Conservation (phyloP, 2,329 filamentous ascomycete species). For the Microsporum canis region DNA sequence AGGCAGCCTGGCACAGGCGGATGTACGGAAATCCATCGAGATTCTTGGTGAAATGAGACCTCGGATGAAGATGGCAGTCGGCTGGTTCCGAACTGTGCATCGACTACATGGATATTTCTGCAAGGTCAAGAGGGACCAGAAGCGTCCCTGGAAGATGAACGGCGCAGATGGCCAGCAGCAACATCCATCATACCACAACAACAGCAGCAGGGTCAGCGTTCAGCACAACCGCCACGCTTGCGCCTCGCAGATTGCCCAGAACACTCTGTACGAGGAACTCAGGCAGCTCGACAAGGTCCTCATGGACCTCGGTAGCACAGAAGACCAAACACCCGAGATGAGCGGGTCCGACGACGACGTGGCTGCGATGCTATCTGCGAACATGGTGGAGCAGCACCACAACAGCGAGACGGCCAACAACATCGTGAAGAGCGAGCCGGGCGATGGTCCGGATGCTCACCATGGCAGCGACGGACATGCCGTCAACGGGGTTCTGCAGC, state of each 20-base stretch:
- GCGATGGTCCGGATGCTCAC: slow-evolving; percentile 22
- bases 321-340: slow-evolving; percentile 29
- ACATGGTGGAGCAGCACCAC: slow-evolving; percentile 20
- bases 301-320: slow-evolving; percentile 29
- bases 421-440: slow-evolving; percentile 31
- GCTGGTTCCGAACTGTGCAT: slow-evolving; percentile 36
- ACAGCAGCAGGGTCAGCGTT: background rate
- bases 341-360: slow-evolving; percentile 25
- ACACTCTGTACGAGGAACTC: slow-evolving; percentile 29
- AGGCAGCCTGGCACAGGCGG: slow-evolving; percentile 19
- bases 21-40: slow-evolving; percentile 29
- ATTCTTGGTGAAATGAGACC: slow-evolving; percentile 33
- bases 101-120: slow-evolving; percentile 33
- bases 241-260: slow-evolving; percentile 13
- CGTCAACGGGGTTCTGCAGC: slow-evolving; percentile 24
- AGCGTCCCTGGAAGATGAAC: slow-evolving; percentile 20
- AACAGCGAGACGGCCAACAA: slow-evolving; percentile 31
- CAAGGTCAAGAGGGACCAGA: slow-evolving; percentile 30
- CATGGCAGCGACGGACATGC: slow-evolving; percentile 9
- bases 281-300: slow-evolving; percentile 34
- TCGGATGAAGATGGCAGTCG: slow-evolving; percentile 30
- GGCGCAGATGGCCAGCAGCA: slow-evolving; percentile 16
- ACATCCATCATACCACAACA: slow-evolving; percentile 5
- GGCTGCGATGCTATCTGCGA: slow-evolving; percentile 16
- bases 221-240: background rate